Conservation (phyloP, 371 early-diverging fungal genomes). For the Mucor sp. region DNA sequence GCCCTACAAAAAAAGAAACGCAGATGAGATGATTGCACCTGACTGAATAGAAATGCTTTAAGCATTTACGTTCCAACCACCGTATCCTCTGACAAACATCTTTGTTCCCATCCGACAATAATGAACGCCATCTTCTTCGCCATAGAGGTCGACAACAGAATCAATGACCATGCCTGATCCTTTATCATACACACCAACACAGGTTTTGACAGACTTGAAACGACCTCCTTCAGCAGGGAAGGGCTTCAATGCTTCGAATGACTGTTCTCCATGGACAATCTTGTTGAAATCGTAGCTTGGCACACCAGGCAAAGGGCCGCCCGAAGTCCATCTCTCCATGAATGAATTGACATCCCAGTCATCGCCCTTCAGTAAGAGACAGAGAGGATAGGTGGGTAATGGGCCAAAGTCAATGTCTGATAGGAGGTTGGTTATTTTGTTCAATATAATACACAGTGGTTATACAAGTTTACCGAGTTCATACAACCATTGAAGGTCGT, state of each 20-base stretch:
- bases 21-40: background rate
- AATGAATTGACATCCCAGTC: conserved; percentile 65
- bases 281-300: conserved; percentile 68
- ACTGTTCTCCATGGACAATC: conserved; percentile 77
- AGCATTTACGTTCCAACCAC: conserved; percentile 55
- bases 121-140: conserved; percentile 51
- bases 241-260: conserved; percentile 58
- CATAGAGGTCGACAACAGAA: conserved; percentile 51
- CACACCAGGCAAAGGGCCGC: conserved; percentile 56
- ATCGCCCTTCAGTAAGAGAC: conserved; percentile 57
- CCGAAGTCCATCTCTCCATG: conserved; percentile 33
- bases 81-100: conserved; percentile 58
- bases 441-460: too few relatives aligned
- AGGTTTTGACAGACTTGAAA: conserved; percentile 47
- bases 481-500: conserved; percentile 66
- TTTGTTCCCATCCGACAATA: conserved; percentile 49
- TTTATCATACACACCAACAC: conserved; percentile 60
- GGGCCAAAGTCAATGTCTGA: conserved; percentile 62
- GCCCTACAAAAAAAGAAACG: conserved; percentile 2
- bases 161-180: conserved; percentile 76
- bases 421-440: background rate
- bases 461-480: conserved; percentile 54
- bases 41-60: background rate
- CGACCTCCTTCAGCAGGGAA: conserved; percentile 61
- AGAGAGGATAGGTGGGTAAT: conserved; percentile 73